Evolutionary conservation across 768 basidiomycete genomes (phyloP).

Genomic region (button mushroom (Agaricus bisporus)): DNA sequence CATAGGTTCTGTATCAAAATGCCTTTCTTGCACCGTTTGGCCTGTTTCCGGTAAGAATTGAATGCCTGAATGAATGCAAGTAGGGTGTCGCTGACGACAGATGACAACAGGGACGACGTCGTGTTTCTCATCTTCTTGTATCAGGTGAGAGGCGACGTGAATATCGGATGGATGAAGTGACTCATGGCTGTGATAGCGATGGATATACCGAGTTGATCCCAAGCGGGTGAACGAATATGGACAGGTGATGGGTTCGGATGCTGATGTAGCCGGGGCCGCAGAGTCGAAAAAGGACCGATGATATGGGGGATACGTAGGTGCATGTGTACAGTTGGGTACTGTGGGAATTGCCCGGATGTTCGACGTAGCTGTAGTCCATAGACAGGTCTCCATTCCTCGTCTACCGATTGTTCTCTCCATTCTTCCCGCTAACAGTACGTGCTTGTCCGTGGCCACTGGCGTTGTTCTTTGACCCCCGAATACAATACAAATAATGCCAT

Average conservation of each 20-base stretch:
- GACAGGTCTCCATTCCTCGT: constrained; percentile 9
- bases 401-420: constrained; percentile 3
- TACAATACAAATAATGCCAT: constrained; percentile 3
- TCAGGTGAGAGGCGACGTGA: constrained; percentile 51
- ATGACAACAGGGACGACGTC: constrained; percentile 58
- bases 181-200: constrained; percentile 51
- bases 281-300: constrained; percentile 57
- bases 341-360: constrained; percentile 3
- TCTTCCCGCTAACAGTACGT: not conserved
- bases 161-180: constrained; percentile 6
- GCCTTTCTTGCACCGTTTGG: constrained; percentile 90
- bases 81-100: constrained; percentile 17
- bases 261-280: constrained; percentile 26
- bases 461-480: no score
- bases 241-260: constrained; percentile 61
- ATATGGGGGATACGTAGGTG: constrained; percentile 9
- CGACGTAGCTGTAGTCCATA: constrained; percentile 11
- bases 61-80: constrained; percentile 16
- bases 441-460: not conserved
- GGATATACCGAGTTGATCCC: constrained; percentile 96
- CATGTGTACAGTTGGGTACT: constrained; percentile 1
- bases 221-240: constrained; percentile 96
- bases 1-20: constrained; percentile 90
- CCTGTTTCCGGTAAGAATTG: constrained; percentile 59
- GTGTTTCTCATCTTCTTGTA: constrained; percentile 91